These are phyloP conservation scores for Solidago caesia DNA, from an alignment of 129 eudicot genomes.

Conservation along the genomic window DNA sequence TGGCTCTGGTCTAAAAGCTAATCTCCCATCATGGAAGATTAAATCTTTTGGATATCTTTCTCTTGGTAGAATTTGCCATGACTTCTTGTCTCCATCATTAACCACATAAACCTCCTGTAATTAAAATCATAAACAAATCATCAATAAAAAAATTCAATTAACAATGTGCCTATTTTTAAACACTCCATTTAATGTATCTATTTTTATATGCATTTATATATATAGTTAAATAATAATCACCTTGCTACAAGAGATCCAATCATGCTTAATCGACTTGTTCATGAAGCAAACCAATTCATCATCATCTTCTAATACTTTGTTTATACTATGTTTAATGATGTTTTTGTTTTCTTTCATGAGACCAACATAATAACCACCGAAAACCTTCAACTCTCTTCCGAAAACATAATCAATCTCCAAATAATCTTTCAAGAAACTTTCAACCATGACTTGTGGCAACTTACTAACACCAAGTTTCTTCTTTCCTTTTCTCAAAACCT, in stretches of 20 bases:
- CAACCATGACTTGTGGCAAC: conserved; percentile 77
- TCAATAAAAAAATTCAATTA: neutral
- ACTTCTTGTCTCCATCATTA: conserved; percentile 37
- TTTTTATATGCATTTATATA: neutral
- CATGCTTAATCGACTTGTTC: conserved; percentile 33
- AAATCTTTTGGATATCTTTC: conserved; percentile 58
- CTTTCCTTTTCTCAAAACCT: conserved; percentile 45
- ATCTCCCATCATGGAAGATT: conserved; percentile 75
- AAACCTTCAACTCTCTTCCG: conserved; percentile 58
- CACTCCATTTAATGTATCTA: neutral
- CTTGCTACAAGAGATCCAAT: conserved; percentile 46
- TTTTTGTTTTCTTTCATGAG: conserved; percentile 50
- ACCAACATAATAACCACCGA: conserved; percentile 54
- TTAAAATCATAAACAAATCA: neutral
- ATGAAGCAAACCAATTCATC: conserved; percentile 24
- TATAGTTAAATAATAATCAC: neutral
- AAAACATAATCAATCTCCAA: conserved; percentile 55
- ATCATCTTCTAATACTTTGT: conserved; percentile 23
- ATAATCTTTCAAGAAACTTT: conserved; percentile 72
- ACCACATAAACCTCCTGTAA: conserved; percentile 52
- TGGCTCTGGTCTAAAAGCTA: conserved; percentile 61
- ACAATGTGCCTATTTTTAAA: neutral
- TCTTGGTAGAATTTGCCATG: conserved; percentile 46
- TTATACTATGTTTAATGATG: conserved; percentile 11
- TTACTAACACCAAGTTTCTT: conserved; percentile 54